Conservation (phyloP, 768 basidiomycete species). For the Tricholoma furcatifolium region DNA sequence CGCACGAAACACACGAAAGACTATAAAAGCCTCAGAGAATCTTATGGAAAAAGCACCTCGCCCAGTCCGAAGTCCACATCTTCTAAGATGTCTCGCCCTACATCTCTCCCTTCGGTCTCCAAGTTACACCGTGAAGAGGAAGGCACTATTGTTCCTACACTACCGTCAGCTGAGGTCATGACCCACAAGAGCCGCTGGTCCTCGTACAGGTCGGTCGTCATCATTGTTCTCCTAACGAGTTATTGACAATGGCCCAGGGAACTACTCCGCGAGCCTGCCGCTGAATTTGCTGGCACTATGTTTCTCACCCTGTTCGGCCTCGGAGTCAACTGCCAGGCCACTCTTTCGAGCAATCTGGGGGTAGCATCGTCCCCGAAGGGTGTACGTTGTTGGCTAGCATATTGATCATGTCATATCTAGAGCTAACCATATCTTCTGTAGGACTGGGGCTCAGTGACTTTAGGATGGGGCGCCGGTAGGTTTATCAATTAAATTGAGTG, state of each 20-base stretch:
- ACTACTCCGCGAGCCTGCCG: constrained; percentile 36
- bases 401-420: neutral
- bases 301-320: constrained; percentile 51
- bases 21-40: neutral
- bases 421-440: constrained; percentile 12
- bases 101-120: neutral
- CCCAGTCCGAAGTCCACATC: too few species aligned
- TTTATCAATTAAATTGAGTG: neutral
- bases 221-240: neutral
- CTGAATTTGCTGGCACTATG: constrained; percentile 55
- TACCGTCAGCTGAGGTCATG: neutral
- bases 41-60: neutral
- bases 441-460: constrained; percentile 40
- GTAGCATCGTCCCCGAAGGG: constrained; percentile 46
- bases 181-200: constrained; percentile 21
- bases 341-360: constrained; percentile 37
- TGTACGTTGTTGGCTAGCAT: constrained; percentile 28
- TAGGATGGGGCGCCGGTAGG: constrained; percentile 44
- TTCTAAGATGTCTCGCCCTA: constrained; percentile 5
- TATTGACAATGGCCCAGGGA: constrained; percentile 18
- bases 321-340: constrained; percentile 48
- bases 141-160: neutral
- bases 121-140: neutral
- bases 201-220: constrained; percentile 23
- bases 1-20: neutral